Conservation (phyloP, 176 grass and related monocot genomes). For the Aegilops speltoides region DNA sequence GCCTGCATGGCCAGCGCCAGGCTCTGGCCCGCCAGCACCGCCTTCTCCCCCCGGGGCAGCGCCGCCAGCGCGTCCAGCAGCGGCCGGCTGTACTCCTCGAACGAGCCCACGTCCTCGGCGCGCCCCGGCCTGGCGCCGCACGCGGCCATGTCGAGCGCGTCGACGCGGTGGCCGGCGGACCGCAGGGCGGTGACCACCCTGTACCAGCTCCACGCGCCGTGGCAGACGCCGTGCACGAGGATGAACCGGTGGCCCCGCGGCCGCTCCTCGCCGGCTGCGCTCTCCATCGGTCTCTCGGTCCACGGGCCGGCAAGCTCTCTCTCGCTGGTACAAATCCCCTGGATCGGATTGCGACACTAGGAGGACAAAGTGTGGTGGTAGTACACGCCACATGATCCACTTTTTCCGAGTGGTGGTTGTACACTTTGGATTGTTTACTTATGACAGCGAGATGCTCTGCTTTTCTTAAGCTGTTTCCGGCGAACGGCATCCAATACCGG, state of each 20-base stretch:
- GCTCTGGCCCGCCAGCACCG: slow-evolving; percentile 31
- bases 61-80: slow-evolving; percentile 8
- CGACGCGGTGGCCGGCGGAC: slow-evolving; percentile 30
- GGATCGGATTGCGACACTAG: neutral
- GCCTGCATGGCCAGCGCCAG: slow-evolving; percentile 41
- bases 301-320: neutral
- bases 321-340: neutral
- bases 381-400: too few species aligned
- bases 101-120: slow-evolving; percentile 14
- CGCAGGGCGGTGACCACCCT: slow-evolving; percentile 23
- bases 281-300: slow-evolving; percentile 9
- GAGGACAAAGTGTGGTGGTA: neutral
- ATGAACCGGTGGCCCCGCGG: slow-evolving; percentile 32
- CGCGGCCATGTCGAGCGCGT: slow-evolving; percentile 46
- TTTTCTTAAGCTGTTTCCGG: neutral
- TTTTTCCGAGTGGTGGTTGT: neutral
- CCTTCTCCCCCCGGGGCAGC: slow-evolving; percentile 26
- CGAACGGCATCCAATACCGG: neutral
- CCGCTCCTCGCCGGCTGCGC: neutral
- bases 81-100: slow-evolving; percentile 30
- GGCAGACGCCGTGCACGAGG: slow-evolving; percentile 50
- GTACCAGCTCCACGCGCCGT: slow-evolving; percentile 56
- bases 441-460: too few species aligned
- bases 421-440: too few species aligned
- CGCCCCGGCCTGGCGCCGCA: slow-evolving; percentile 31